Evolutionary conservation across 805 yeast genomes (phyloP).

Genomic region (Kluyveromyces nonfermentans): DNA sequence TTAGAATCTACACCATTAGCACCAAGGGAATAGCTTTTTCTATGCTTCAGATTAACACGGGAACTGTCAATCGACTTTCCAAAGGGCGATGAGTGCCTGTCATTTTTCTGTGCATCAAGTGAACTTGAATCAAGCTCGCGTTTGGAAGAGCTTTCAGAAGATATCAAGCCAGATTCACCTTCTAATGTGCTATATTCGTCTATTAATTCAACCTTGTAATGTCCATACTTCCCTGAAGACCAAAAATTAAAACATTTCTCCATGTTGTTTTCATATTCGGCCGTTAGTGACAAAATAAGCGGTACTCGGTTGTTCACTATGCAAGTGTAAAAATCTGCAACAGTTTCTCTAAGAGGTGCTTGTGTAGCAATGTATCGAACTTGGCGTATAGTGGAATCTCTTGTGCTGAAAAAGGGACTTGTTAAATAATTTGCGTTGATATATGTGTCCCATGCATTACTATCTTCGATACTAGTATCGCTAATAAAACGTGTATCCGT

Average conservation of each 20-base stretch:
- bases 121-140: not conserved
- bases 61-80: not conserved
- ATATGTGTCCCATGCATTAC: conserved; percentile 41
- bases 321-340: conserved; percentile 80
- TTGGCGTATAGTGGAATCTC: conserved; percentile 8
- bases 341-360: conserved; percentile 72
- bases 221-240: conserved; percentile 47
- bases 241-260: conserved; percentile 82
- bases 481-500: not conserved
- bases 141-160: conserved; percentile 4
- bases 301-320: conserved; percentile 54
- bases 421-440: conserved; percentile 77
- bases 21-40: conserved; percentile 16
- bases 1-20: conserved; percentile 9
- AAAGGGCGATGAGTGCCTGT: not conserved
- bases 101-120: not conserved
- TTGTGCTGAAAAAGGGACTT: conserved; percentile 5
- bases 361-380: conserved; percentile 73
- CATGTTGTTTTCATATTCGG: conserved; percentile 63
- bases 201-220: conserved; percentile 18
- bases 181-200: conserved; percentile 11
- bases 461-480: conserved; percentile 9
- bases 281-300: conserved; percentile 65
- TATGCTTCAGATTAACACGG: not conserved
- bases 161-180: not conserved